Percentiles rank a stretch among this genome's conserved stretches.
These are phyloP conservation scores for Diplodia corticola DNA, from an alignment of 2,329 filamentous ascomycete species.

Conservation along the genomic window DNA sequence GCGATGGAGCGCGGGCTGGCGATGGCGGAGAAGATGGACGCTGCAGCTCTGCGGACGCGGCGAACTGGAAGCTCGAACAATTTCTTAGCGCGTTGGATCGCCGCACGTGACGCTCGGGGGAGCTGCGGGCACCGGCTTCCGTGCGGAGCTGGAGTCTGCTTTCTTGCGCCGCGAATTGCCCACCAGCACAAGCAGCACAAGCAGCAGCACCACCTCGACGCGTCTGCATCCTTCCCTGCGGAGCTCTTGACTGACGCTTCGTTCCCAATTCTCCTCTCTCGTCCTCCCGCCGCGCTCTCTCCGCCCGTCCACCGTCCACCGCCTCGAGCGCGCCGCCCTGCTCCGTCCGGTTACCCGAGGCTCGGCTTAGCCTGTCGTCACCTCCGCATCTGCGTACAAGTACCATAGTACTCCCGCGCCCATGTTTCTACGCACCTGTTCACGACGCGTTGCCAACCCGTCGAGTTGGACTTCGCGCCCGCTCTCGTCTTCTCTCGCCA, in stretches of 20 bases:
- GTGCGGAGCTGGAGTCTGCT: slow-evolving; percentile 1
- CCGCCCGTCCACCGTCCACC: neutral
- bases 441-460: slow-evolving; percentile 43
- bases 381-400: slow-evolving; percentile 5
- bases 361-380: slow-evolving; percentile 29
- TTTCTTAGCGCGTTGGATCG: slow-evolving; percentile 33
- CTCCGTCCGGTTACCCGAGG: slow-evolving; percentile 40
- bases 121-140: slow-evolving; percentile 4
- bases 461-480: slow-evolving; percentile 41
- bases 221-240: neutral
- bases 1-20: slow-evolving; percentile 31
- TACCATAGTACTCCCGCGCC: slow-evolving; percentile 23
- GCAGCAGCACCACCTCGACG: neutral
- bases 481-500: slow-evolving; percentile 43
- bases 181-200: too few relatives aligned
- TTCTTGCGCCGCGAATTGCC: neutral
- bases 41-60: slow-evolving; percentile 6
- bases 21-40: slow-evolving; percentile 26
- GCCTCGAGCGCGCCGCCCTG: neutral
- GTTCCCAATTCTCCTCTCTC: slow-evolving; percentile 11
- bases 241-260: slow-evolving; percentile 24
- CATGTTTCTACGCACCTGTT: slow-evolving; percentile 50
- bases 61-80: slow-evolving; percentile 19
- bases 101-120: slow-evolving; percentile 11
- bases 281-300: neutral